Conservation (phyloP, 2,329 filamentous ascomycete species). For the Ustilaginoidea virens region DNA sequence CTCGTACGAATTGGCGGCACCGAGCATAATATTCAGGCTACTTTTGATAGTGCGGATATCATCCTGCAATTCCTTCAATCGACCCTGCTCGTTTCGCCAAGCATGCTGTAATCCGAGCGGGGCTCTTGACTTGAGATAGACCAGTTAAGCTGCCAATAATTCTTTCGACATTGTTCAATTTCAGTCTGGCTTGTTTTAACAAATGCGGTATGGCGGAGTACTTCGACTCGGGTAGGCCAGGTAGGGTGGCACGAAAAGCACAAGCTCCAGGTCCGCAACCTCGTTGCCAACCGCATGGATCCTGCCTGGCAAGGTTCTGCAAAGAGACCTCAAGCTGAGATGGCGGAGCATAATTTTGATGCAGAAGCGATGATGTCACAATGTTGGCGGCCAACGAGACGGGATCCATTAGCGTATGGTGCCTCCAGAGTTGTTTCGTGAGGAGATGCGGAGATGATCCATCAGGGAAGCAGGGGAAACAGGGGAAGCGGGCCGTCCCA, state of each 20-base stretch:
- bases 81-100: conserved; percentile 11
- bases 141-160: conserved; percentile 9
- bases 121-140: conserved; percentile 6
- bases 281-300: conserved; percentile 15
- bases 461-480: too few species aligned
- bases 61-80: conserved; percentile 11
- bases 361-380: conserved; percentile 11
- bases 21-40: conserved; percentile 14
- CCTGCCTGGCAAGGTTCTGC: conserved; percentile 12
- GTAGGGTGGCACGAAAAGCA: conserved; percentile 10
- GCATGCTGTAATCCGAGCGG: conserved; percentile 4
- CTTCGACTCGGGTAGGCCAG: conserved; percentile 4
- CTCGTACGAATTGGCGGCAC: conserved; percentile 14
- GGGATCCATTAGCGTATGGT: conserved; percentile 5
- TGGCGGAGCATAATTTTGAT: conserved; percentile 9
- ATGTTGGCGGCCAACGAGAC: conserved; percentile 12
- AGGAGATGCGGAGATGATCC: background rate
- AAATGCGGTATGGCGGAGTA: conserved; percentile 10
- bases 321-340: conserved; percentile 11
- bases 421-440: background rate
- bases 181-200: conserved; percentile 11
- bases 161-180: conserved; percentile 11
- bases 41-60: conserved; percentile 13
- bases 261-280: conserved; percentile 14
- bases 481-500: background rate